Base-by-base conservation (phyloP, 2,329 filamentous ascomycete genomes). In the Chaetomiaceae sp. region DNA sequence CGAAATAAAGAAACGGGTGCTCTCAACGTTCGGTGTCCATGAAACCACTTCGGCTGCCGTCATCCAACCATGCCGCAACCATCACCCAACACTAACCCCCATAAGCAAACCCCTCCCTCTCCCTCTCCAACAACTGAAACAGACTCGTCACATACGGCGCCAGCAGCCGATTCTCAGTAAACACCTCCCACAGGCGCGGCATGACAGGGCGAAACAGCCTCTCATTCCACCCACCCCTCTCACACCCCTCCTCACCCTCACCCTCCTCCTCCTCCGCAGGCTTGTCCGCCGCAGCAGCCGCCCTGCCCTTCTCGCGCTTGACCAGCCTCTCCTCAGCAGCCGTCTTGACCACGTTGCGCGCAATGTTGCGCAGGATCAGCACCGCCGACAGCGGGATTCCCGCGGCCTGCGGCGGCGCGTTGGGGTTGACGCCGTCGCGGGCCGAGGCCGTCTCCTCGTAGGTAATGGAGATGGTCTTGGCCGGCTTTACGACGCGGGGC, bases 301-400 rank as follows among this genome's bases (percentile, higher is more conserved):
- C 23, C 19, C 20, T 25, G 33, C 41, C 19, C 7, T 41, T 25
- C 39, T 13, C 12, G 13, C 20, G 58, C 62, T 78, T 78, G 42
- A 75, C 60, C 3, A 80, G 66, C 60, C 73, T 71, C 58, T 81
- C 78, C 61, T 83, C 75, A 1, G 75, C 73, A 45, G 79, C 76
- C 8, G 79, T 83, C 72, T 83, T 83, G 60, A 76, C 70, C 16
- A 82, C 72, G 60, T 85, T 87, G 57, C 76, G 77, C 12, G 87
- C 87, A 54, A 93, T 81, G 64, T 93, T 93, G 25, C 88, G 80
- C 40, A 93, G 75, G 31, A 93, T 86, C 23, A 92, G 74, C 13
- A 86, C 83, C 2, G 86, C 85, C 48, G 85, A 87, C 6, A 92
- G 74, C n/a, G 88, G 86, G 31, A 92, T 83, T 5, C 88, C 88